These are phyloP conservation scores for Rubroshorea leprosula DNA, from an alignment of 345 rosid genomes.

Conservation along the genomic window DNA sequence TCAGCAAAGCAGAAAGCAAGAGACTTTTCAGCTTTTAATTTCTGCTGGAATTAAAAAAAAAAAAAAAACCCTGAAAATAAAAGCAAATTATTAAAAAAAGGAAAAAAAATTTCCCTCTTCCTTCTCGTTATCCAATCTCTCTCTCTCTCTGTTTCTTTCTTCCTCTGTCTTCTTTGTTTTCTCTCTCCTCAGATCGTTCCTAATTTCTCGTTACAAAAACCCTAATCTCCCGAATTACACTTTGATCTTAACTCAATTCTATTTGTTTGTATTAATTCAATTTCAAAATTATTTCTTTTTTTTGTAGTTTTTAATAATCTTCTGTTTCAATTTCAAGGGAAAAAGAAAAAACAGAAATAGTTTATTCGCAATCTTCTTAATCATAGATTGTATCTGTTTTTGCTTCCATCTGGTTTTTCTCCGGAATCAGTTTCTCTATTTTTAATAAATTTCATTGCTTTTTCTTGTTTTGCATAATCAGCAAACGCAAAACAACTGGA, in stretches of 20 bases:
- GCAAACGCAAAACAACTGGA: slow-evolving; percentile 6
- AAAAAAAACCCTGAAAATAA: not conserved
- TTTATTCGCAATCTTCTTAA: not conserved
- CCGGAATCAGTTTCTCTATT: slow-evolving; percentile 5
- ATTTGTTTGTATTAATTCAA: slow-evolving; percentile 11
- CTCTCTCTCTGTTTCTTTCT: not conserved
- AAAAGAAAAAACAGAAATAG: not conserved
- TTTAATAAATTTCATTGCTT: slow-evolving; percentile 1
- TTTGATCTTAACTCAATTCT: slow-evolving; percentile 1
- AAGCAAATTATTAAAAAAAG: not conserved
- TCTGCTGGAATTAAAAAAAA: not conserved
- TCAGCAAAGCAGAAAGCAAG: too few relatives aligned
- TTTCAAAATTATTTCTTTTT: slow-evolving; percentile 1
- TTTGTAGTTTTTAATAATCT: slow-evolving; percentile 7
- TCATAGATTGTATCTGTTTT: slow-evolving; percentile 5
- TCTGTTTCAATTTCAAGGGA: not conserved
- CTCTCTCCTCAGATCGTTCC: slow-evolving; percentile 18
- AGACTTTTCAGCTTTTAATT: too few relatives aligned
- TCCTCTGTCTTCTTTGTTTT: not conserved
- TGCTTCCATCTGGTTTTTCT: slow-evolving; percentile 1
- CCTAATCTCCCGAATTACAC: not conserved
- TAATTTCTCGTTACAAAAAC: slow-evolving; percentile 7
- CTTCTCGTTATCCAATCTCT: slow-evolving; percentile 23
- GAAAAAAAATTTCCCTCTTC: not conserved
- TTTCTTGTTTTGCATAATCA: not conserved